Evolutionary conservation across 2,329 filamentous ascomycete species (phyloP).

Genomic region (Claviceps sp.): DNA sequence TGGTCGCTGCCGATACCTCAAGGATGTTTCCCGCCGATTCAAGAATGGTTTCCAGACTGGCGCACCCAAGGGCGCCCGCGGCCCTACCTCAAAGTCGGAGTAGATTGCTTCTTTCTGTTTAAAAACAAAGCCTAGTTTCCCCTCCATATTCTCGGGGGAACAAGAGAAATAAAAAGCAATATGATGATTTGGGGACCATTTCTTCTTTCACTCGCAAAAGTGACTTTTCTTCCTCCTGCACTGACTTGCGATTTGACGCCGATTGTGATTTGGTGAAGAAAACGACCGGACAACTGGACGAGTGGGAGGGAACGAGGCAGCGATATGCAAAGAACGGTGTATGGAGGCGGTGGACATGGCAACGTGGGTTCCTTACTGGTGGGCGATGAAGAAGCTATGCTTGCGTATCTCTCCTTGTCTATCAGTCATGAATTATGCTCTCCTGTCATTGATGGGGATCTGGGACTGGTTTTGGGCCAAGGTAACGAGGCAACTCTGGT

Average conservation of each 20-base stretch:
- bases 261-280: background rate
- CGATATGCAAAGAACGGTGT: too few species aligned
- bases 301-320: too few species aligned
- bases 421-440: too few species aligned
- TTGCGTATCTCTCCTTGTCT: too few species aligned
- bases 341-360: too few species aligned
- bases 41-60: conserved; percentile 95
- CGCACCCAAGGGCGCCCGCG: conserved; percentile 66
- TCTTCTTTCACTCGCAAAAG: too few species aligned
- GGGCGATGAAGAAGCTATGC: too few species aligned
- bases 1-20: conserved; percentile 91
- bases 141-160: background rate
- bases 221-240: background rate
- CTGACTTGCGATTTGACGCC: conserved; percentile 5
- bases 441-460: too few species aligned
- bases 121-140: conserved; percentile 4
- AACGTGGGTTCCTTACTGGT: too few species aligned
- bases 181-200: background rate
- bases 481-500: too few species aligned
- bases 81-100: conserved; percentile 11
- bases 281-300: background rate
- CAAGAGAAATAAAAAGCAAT: conserved; percentile 1
- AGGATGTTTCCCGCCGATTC: conserved; percentile 83
- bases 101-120: conserved; percentile 2
- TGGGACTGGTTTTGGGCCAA: too few species aligned